Percentiles rank a stretch among this genome's conserved stretches.
These are phyloP conservation scores for Rhododendron mucronatum DNA, from an alignment of 148 eudicot species.

Conservation along the genomic window DNA sequence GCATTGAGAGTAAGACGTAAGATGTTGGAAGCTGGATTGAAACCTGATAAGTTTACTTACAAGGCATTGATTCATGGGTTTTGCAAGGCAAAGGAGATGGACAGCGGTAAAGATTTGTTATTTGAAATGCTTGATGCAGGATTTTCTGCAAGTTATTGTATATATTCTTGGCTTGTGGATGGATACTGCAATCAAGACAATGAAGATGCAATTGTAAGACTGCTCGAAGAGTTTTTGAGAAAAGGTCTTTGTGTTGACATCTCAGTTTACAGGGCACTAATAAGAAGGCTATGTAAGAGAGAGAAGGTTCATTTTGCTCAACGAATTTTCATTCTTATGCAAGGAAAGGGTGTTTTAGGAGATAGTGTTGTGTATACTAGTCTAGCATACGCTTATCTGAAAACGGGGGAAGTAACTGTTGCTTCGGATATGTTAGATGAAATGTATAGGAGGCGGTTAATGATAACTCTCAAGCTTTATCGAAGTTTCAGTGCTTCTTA, in stretches of 20 bases:
- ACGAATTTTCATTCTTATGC: slow-evolving; percentile 49
- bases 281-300: slow-evolving; percentile 70
- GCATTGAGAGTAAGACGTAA: slow-evolving; percentile 55
- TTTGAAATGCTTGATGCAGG: slow-evolving; percentile 69
- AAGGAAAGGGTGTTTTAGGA: slow-evolving; percentile 62
- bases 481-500: slow-evolving; percentile 56
- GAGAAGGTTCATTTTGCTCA: slow-evolving; percentile 61
- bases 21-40: slow-evolving; percentile 74
- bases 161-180: slow-evolving; percentile 83
- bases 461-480: slow-evolving; percentile 58
- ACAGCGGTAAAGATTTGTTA: slow-evolving; percentile 57
- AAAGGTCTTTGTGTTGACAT: slow-evolving; percentile 4
- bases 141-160: slow-evolving; percentile 60
- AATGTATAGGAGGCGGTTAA: slow-evolving; percentile 68
- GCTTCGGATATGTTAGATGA: slow-evolving; percentile 60
- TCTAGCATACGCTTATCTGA: slow-evolving; percentile 64
- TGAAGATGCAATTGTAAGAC: slow-evolving; percentile 47
- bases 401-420: slow-evolving; percentile 38
- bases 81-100: slow-evolving; percentile 48
- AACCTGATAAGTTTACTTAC: slow-evolving; percentile 57
- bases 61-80: slow-evolving; percentile 86
- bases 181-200: slow-evolving; percentile 49
- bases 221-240: slow-evolving; percentile 46
- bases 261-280: slow-evolving; percentile 73
- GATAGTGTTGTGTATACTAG: slow-evolving; percentile 65